Evolutionary conservation across 106 monocot genomes (phyloP).

Genomic region (Dioscorea zingiberensis): DNA sequence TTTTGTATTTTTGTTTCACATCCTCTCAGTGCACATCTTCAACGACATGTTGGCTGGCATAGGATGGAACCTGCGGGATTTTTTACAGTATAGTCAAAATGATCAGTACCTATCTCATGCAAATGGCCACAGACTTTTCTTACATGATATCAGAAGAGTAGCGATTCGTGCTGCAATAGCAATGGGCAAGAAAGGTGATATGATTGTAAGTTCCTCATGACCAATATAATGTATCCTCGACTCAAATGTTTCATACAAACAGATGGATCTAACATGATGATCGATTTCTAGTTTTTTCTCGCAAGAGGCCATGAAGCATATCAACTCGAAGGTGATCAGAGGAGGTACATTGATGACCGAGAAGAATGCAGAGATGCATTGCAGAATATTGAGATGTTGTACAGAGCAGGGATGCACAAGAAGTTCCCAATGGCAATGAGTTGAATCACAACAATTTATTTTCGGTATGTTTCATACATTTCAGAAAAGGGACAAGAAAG

Average conservation of each 20-base stretch:
- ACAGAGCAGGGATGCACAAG: background rate
- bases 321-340: background rate
- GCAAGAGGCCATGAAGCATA: slow-evolving; percentile 1
- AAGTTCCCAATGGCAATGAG: background rate
- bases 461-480: no score
- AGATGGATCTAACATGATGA: background rate
- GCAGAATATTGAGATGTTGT: background rate
- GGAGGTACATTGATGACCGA: background rate
- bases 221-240: background rate
- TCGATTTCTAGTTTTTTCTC: background rate
- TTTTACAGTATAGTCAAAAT: background rate
- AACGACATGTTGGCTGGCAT: background rate
- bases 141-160: background rate
- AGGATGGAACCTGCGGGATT: background rate
- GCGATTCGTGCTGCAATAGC: background rate
- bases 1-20: background rate
- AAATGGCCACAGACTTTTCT: background rate
- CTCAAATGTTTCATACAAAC: background rate
- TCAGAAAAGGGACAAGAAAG: no score
- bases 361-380: background rate
- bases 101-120: background rate
- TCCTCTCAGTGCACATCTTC: background rate
- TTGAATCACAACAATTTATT: background rate
- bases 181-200: background rate
- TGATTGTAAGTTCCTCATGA: slow-evolving; percentile 1